These are phyloP conservation scores for Creolimax fragrantissima DNA, from an alignment of 78 protist genomes.

Conservation along the genomic window DNA sequence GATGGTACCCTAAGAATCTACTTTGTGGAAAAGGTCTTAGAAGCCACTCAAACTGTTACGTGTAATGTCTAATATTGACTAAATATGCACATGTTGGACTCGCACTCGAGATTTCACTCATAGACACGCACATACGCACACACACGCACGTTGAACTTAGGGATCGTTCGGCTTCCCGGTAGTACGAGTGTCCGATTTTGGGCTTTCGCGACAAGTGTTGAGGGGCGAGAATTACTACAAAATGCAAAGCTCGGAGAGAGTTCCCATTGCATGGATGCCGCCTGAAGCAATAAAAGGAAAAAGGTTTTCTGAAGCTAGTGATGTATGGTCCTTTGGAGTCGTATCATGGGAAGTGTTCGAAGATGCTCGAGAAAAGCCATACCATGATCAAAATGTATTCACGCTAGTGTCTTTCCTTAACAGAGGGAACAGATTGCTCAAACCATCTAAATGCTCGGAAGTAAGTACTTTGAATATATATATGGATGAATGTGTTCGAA, in stretches of 20 bases:
- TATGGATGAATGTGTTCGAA: no score
- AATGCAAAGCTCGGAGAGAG: background rate
- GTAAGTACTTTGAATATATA: no score
- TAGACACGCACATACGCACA: background rate
- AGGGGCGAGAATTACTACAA: background rate
- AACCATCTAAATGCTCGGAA: no score
- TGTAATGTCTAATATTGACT: no score
- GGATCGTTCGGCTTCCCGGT: background rate
- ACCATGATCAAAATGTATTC: background rate
- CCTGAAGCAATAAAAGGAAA: constrained; percentile 5
- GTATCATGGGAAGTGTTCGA: constrained; percentile 8
- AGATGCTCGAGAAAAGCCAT: background rate
- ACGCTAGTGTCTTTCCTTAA: no score
- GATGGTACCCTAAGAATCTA: no score
- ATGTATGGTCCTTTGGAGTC: constrained; percentile 29
- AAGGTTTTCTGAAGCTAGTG: background rate
- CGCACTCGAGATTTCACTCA: background rate
- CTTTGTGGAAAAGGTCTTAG: no score
- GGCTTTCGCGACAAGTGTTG: background rate
- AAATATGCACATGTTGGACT: no score
- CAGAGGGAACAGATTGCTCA: no score
- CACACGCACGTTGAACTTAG: background rate
- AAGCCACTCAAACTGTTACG: no score
- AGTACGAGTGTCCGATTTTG: background rate
- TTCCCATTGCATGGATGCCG: constrained; percentile 33